Conservation (phyloP, 352 stramenopile genomes). For the Globisporangium splendens region DNA sequence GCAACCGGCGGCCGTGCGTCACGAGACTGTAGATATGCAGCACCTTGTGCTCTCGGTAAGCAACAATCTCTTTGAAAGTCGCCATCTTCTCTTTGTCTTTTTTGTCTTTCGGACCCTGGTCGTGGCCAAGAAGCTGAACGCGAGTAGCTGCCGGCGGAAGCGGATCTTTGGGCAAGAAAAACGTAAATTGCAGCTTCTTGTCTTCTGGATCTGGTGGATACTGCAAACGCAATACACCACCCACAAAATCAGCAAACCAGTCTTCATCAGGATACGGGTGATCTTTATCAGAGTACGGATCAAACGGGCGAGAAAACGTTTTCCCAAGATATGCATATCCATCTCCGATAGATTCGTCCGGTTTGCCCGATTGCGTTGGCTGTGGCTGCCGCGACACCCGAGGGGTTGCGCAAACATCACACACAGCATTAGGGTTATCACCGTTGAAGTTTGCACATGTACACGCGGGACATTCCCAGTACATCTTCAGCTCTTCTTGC, state of each 20-base stretch:
- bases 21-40: slow-evolving; percentile 97
- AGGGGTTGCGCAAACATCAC: slow-evolving; percentile 73
- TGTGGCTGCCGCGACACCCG: slow-evolving; percentile 23
- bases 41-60: slow-evolving; percentile 88
- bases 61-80: slow-evolving; percentile 98
- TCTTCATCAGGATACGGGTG: slow-evolving; percentile 57
- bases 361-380: slow-evolving; percentile 17
- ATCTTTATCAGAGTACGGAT: slow-evolving; percentile 80
- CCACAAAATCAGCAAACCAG: slow-evolving; percentile 75
- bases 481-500: slow-evolving; percentile 76
- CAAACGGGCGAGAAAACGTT: slow-evolving; percentile 64
- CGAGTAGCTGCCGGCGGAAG: slow-evolving; percentile 36
- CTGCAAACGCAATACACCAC: slow-evolving; percentile 48
- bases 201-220: slow-evolving; percentile 75
- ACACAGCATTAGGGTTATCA: slow-evolving; percentile 70
- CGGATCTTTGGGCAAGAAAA: slow-evolving; percentile 66
- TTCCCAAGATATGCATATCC: slow-evolving; percentile 62
- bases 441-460: slow-evolving; percentile 87
- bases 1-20: slow-evolving; percentile 94
- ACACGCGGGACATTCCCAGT: slow-evolving; percentile 82
- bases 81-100: slow-evolving; percentile 68
- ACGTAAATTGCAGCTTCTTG: slow-evolving; percentile 75
- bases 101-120: slow-evolving; percentile 70
- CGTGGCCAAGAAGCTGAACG: slow-evolving; percentile 61
- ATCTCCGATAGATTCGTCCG: slow-evolving; percentile 23